Evolutionary conservation across 495 filamentous ascomycete genomes (phyloP), one percentile per base, ranked within the genome.

Genomic region (Diplogelasinospora grovesii): DNA sequence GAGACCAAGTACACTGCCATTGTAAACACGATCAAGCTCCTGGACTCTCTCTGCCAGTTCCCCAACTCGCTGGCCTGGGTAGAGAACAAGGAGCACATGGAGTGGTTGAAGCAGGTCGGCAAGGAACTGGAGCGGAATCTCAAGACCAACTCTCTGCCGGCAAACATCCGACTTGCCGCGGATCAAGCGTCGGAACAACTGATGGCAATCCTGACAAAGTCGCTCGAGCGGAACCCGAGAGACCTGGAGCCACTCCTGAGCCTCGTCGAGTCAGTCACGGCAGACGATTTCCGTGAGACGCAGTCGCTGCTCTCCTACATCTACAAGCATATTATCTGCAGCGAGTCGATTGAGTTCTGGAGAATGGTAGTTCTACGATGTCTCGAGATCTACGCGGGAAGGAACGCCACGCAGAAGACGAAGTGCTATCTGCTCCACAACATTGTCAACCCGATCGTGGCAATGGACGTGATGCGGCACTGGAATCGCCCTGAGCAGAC

Each of bases 391-490:
- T 98, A 95, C 56, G 80, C 85, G 20, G 77, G 79, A 18, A 82
- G 81, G 37, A 75, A 68, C 31, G 82, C 83, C 8, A 78, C 82
- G 0, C 89, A 96, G 57, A 85, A 82, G 67, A 85, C 82, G 26
- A 97, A 97, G 60, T 89, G 87, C 21, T 99, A 95, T 57, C 75
- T 88, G 7, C 87, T 97, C 52, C 86, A 83, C 46, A 77, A 95
- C 50, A 70, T 99, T 18, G 86, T 97, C 36, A 99, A 99, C 55
- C 92, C 93, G 0, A 93, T 97, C 28, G 78, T 99, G 32, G 90
- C 92, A 2, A 95, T 93, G 88, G 93, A 99, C 61, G 83, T 95
- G 31, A 86, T 86, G 75, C 72, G 78, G 13, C 71, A 77, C 39
- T 78, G 77, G 69, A 66, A 69, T 35, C 55, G 63, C 15, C 52